Base-by-base conservation (phyloP, 345 rosid genomes). In the Salix koriyanagi region DNA sequence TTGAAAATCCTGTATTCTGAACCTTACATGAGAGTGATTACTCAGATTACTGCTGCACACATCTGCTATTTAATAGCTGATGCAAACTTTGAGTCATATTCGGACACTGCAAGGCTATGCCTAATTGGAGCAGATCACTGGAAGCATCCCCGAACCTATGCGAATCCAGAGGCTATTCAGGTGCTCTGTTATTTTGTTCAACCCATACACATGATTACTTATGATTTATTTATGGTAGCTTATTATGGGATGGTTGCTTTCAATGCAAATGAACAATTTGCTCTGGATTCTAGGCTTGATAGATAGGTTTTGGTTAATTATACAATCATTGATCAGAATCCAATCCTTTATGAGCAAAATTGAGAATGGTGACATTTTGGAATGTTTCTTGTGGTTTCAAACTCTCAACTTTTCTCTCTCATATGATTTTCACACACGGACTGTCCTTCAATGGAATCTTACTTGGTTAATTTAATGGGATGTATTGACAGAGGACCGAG, bases 121-220 rank as follows among this genome's bases (percentile, higher is more conserved):
- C 91, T 92, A 78, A 82, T 89, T 54, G 93, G 94, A 81, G 90
- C 93, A 76, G 97, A 92, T 84, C 97, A 92, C 83, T 92, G 90
- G 93, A 90, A 85, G 77, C 86, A 74, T 78, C 94, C 97, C 62
- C 90, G 97, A 74, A 92, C 92, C 3, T 92, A 86, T 84, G 89
- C 88, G 65, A 89, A 90, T 78, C 97, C 97, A 69, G 91, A 83
- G 81, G 92, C 97, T 81, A 90, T 92, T 81, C 97, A 92, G 97
- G 97, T 92, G 69, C 76, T 65, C 65, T 44, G 42, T 23, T 25
- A 30, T 13, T 62, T 71, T 23, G 13, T n/a, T 72, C 12, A 34
- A 26, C 10, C 26, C 11, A 10, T 76, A 0, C 7, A 4, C 37
- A 11, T 4, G 10, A 23, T 65, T 30, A n/a, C 23, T 14, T 67